Evolutionary conservation across 805 yeast genomes (phyloP), one percentile per base, ranked within the genome.

Genomic region (Candida dajiaensis): DNA sequence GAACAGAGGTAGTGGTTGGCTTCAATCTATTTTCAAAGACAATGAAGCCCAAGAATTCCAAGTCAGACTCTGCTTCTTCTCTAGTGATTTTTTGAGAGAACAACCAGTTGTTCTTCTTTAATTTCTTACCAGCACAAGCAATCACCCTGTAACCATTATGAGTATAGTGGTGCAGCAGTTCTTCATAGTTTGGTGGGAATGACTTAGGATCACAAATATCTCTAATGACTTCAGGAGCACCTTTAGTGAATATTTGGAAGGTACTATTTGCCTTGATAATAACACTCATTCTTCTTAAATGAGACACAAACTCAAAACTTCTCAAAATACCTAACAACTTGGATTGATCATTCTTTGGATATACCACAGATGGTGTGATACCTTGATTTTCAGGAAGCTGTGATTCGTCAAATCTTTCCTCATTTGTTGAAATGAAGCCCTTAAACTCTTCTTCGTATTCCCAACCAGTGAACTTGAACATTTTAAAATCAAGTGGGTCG

Each of bases 81-180:
- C 99, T 76, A 2, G 73, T 51, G 16, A 76, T 57, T 46, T 69
- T 71, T 53, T 74, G 77, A 15, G 80, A 68, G 46, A 71, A 72
- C n/a, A 73, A 56, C 70, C 80, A 71, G 19, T 78, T 71, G 43
- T 65, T 66, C 43, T 66, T 67, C 43, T 65, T 70, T 44, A 73
- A 52, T 4, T 63, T 62, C 58, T 84, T 88, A 42, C 80, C 76
- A 1, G 96, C 98, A 63, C 96, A 84, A 0, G 97, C 98, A 66
- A 94, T 94, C 2, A 94, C 97, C 60, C 99, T 80, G 63, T 83
- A 89, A 1, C 99, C 99, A 42, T 81, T 79, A 62, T 89, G 98
- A 0, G 99, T 94, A 62, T 94, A 94, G 48, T 82, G 74, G 57
- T 89, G 84, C 31, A 94, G 71, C 20, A 85, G 62, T 29, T 84